Conservation (phyloP, 1,284 basidiomycete species). For the Boletus calvinii region DNA sequence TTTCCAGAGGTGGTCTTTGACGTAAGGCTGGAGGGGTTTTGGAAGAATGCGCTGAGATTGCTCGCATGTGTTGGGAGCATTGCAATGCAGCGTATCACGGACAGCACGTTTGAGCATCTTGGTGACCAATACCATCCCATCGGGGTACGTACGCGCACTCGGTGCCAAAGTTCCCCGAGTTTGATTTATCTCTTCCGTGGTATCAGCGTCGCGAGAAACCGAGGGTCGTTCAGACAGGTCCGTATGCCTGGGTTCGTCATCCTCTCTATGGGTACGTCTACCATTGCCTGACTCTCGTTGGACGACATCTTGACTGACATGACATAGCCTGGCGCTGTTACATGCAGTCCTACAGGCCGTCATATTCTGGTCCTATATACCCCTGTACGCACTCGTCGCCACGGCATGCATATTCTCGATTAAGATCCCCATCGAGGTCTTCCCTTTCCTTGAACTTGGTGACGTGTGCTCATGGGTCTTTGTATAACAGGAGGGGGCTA, state of each 20-base stretch:
- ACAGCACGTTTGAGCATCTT: slow-evolving; percentile 4
- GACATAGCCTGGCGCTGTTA: slow-evolving; percentile 18
- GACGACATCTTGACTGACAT: not conserved
- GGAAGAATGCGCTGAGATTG: slow-evolving; percentile 10
- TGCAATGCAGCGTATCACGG: not conserved
- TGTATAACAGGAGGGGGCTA: not conserved
- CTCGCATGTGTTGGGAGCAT: slow-evolving; percentile 9
- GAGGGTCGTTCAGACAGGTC: slow-evolving; percentile 20
- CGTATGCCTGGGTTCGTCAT: slow-evolving; percentile 32
- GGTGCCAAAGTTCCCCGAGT: too few species aligned
- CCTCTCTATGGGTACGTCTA: slow-evolving; percentile 26
- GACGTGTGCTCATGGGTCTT: not conserved
- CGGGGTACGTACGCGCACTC: slow-evolving; percentile 4
- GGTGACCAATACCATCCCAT: slow-evolving; percentile 15
- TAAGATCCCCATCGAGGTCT: slow-evolving; percentile 34
- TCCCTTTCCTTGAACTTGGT: not conserved
- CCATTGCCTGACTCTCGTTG: not conserved
- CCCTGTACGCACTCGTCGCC: slow-evolving; percentile 18
- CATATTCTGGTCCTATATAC: slow-evolving; percentile 32
- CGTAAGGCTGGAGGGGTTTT: not conserved
- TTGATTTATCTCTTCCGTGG: too few species aligned
- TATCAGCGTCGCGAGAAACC: slow-evolving; percentile 28
- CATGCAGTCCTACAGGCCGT: slow-evolving; percentile 9
- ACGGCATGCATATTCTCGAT: slow-evolving; percentile 11
- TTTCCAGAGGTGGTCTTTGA: slow-evolving; percentile 1